Base-by-base conservation (phyloP, 345 rosid species). In the Microcos paniculata region DNA sequence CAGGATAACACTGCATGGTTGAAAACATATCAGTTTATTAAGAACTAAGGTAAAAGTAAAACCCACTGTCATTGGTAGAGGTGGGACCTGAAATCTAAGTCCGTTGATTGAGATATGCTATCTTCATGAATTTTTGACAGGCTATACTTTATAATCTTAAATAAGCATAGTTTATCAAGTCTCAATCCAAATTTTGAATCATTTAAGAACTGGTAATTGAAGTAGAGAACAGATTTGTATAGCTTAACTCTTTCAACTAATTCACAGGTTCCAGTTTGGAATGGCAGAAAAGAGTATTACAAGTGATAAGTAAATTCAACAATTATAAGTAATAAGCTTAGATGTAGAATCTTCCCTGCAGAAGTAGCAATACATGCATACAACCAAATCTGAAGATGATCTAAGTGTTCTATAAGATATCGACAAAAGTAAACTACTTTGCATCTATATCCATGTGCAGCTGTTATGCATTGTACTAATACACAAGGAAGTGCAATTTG, bases 1-100 rank as follows among this genome's bases (percentile, higher is more conserved):
- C 94, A 1, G 99, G 99, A 89, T 92, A 96, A 82, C 99, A 93
- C 99, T 96, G 95, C 82, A 81, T n/a, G 59, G 62, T 79, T 59
- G 31, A 74, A 66, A 79, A 77, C 13, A 70, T 28, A 70, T 72
- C 30, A 77, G 63, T 48, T 58, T 8, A 65, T 51, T 61, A 72
- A 48, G 45, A 28, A 59, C 48, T 57, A 26, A 67, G 35, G 52
- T 73, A 14, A 52, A 68, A 67, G 63, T 19, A 61, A 71, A 7
- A 45, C 31, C 65, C 11, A 56, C 16, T n/a, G 15, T 28, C 45
- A 21, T 31, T 66, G 53, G 63, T 30, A 18, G 64, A 59, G 65
- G 45, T 45, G 30, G 38, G 72, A 63, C 40, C 24, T 46, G 52
- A 30, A 76, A 72, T 35, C 14, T 26, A 69, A 51, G 45, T 18